Percentiles rank a stretch among this genome's conserved stretches.
phyloP scores from a whole-genome alignment of 2,329 filamentous ascomycete genomes.

The Chaetomium globosum region DNA sequence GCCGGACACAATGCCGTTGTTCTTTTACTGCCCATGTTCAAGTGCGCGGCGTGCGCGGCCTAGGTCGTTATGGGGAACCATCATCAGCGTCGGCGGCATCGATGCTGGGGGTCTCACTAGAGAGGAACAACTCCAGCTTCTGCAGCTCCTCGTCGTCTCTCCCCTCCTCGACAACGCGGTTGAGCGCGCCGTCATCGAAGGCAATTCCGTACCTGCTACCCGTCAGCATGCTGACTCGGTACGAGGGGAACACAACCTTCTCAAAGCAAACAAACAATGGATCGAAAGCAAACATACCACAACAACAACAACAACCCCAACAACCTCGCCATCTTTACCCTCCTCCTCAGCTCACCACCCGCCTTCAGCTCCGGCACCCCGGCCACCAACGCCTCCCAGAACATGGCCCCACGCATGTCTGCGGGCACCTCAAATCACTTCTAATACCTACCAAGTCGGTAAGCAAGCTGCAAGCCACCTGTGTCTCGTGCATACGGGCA shows the following conservation, averaged over 20 bases:
- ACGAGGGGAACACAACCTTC: background rate
- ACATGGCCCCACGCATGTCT: slow-evolving; percentile 42
- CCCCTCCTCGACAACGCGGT: slow-evolving; percentile 58
- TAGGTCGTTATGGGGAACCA: background rate
- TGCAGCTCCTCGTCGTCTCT: slow-evolving; percentile 57
- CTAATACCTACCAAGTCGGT: background rate
- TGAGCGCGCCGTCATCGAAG: slow-evolving; percentile 62
- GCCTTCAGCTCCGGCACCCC: slow-evolving; percentile 43
- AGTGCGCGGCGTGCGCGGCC: background rate
- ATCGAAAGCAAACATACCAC: slow-evolving; percentile 43
- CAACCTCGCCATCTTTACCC: slow-evolving; percentile 48
- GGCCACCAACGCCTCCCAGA: slow-evolving; percentile 52
- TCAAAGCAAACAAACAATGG: background rate
- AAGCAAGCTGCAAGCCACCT: background rate
- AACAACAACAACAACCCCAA: slow-evolving; percentile 64
- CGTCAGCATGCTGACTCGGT: background rate
- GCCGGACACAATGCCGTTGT: background rate
- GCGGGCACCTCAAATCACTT: background rate
- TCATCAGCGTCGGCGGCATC: background rate
- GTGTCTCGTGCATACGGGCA: background rate
- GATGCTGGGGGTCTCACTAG: background rate
- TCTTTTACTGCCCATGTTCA: background rate
- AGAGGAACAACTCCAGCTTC: slow-evolving; percentile 48
- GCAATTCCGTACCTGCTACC: slow-evolving; percentile 60
- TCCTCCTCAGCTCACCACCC: slow-evolving; percentile 35